Evolutionary conservation across 495 filamentous ascomycete genomes (phyloP).

Genomic region (Neurospora sp.): DNA sequence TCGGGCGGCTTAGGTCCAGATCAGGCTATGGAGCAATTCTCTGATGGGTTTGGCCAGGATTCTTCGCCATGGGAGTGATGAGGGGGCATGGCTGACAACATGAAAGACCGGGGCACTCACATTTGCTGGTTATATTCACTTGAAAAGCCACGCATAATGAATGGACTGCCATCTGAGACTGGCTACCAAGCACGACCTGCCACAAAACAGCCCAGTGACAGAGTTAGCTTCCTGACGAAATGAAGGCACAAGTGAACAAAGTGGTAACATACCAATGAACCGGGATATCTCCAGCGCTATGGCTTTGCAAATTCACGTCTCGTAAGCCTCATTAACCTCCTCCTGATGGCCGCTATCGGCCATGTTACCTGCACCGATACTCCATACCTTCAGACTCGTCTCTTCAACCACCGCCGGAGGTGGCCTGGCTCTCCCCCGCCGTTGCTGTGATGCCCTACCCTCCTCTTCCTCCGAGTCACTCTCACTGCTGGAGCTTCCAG

Average conservation of each 20-base stretch:
- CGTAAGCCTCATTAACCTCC: neutral
- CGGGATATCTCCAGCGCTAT: neutral
- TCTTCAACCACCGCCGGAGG: constrained; percentile 29
- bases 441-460: constrained; percentile 1
- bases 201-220: neutral
- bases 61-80: neutral
- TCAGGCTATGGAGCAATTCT: neutral
- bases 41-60: neutral
- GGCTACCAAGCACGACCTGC: neutral
- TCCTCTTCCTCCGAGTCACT: constrained; percentile 1
- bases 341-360: neutral
- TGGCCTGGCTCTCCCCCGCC: neutral
- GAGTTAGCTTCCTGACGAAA: neutral
- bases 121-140: neutral
- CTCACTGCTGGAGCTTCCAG: constrained; percentile 5
- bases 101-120: neutral
- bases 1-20: neutral
- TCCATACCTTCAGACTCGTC: constrained; percentile 60
- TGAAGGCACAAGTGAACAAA: neutral
- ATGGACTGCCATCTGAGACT: neutral
- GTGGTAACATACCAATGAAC: neutral
- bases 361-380: constrained; percentile 15
- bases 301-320: neutral
- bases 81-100: neutral
- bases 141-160: neutral